Base-by-base conservation (phyloP, 2,329 filamentous ascomycete genomes). In the Colletotrichum sp. region DNA sequence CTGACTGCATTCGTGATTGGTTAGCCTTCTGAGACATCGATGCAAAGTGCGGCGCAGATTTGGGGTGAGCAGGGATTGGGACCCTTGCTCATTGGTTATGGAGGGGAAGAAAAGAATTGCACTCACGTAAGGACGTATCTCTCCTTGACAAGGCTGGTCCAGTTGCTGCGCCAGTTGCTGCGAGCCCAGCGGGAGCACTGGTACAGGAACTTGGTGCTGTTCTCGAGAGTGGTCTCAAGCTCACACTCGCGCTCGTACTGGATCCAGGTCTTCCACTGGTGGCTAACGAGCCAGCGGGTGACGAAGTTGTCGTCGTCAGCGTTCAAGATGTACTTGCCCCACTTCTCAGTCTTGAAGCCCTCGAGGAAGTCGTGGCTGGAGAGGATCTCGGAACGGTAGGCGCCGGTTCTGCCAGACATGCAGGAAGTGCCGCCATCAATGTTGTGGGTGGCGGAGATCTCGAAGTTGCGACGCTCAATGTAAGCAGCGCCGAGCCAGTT, bases 221-320 rank as follows among this genome's bases (percentile, higher is more conserved):
- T 94, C 85, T 98, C 96, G 55, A 98, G 89, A 5, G 96, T 98
- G 30, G 96, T 98, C 87, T 97, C 93, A 76, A 98, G 94, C 85
- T 97, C 95, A 80, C 95, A 97, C 82, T 97, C 95, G 64, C 91
- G 92, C 84, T 98, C 94, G 86, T 98, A 98, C 87, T 98, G 96
- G 84, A 98, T 94, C 89, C 95, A 96, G 27, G 96, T 98, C 87
- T 97, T 95, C 95, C 95, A 98, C 79, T 93, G 91, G 86, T 98
- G 94, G 78, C 93, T 94, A 79, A 98, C 96, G 81, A 98, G 91
- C 96, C 96, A 98, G 74, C 96, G 93, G 8, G 96, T 98, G 80
- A 98, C 95, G 86, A 98, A 98, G 86, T 98, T 98, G 89, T 98
- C 96, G 84, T 98, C 96, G 85, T 98, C 96, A 30, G 96, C 96